Base-by-base conservation (phyloP, 805 yeast species). In the Ogataea methanolica region DNA sequence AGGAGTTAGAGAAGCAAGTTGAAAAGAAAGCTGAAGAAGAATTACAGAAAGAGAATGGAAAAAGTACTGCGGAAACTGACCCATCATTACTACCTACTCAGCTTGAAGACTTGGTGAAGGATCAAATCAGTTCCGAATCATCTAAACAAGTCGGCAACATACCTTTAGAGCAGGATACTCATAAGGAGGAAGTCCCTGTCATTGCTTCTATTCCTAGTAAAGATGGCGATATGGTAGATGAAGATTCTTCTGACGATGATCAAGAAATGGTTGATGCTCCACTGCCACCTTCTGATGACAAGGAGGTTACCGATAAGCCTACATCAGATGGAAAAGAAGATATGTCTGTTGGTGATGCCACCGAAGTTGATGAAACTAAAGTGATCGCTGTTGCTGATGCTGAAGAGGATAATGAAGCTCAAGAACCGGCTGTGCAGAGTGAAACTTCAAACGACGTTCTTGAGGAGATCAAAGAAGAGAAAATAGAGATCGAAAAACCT, bases 251-350 rank as follows among this genome's bases (percentile, higher is more conserved):
- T 22, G 50, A 49, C n/a, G 52, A 51, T 34, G 52, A 51, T 35
- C 53, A 49, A 39, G 55, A 49, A 29, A 49, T 51, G 53, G 52
- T 53, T n/a, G 52, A 47, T 36, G 53, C 51, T 14, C 50, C 50
- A 3, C 46, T 49, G 5, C 52, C 55, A 29, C 53, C 56, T 16
- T 43, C 43, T 21, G 56, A 53, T 29, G 52, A 53, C 21, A 48
- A 47, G 14, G 40, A 42, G 8, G 11, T 17, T 14, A 47, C 38
- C 17, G 46, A 40, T 19, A 5, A 11, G 15, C 41, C 33, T 12
- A 36, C 41, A 33, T 22, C 35, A 34, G 43, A 44, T 5, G 43
- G 23, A 26, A 43, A 39, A n/a, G 54, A 26, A 23, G 52, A 42
- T 14, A 21, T 19, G 9, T 26, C 31, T 9, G 9, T 26, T 26